These are phyloP conservation scores for Penicillium thymicola DNA, from an alignment of 2,329 filamentous ascomycete genomes.

Conservation along the genomic window DNA sequence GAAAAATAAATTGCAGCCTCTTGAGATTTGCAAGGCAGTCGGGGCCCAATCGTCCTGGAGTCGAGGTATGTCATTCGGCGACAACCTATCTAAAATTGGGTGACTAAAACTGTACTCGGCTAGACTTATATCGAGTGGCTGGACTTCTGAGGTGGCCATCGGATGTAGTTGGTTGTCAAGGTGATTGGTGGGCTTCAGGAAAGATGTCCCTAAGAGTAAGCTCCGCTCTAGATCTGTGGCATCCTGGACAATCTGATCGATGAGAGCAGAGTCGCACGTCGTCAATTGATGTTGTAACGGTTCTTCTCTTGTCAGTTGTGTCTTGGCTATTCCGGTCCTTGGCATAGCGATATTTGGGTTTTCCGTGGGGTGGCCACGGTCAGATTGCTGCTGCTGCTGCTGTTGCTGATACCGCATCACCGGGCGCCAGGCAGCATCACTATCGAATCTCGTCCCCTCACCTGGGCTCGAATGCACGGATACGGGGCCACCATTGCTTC, in stretches of 20 bases:
- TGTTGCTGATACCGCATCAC: not conserved
- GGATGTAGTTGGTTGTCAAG: conserved; percentile 1
- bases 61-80: not conserved
- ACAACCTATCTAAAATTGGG: not conserved
- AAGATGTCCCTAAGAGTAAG: conserved; percentile 15
- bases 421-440: not conserved
- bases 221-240: conserved; percentile 17
- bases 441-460: not conserved
- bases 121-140: not conserved
- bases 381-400: not conserved
- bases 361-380: not conserved
- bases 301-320: not conserved
- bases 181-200: conserved; percentile 12
- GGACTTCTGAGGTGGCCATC: not conserved
- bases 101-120: not conserved
- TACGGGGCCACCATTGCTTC: not conserved
- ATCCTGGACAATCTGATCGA: conserved; percentile 15
- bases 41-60: conserved; percentile 32
- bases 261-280: not conserved
- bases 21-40: conserved; percentile 29
- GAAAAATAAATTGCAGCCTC: conserved; percentile 39
- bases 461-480: not conserved
- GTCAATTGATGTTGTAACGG: not conserved
- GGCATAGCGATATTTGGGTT: not conserved
- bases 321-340: not conserved